Conservation (phyloP, 1,139 yeast genomes). For the Sugiyamaella pinicola region DNA sequence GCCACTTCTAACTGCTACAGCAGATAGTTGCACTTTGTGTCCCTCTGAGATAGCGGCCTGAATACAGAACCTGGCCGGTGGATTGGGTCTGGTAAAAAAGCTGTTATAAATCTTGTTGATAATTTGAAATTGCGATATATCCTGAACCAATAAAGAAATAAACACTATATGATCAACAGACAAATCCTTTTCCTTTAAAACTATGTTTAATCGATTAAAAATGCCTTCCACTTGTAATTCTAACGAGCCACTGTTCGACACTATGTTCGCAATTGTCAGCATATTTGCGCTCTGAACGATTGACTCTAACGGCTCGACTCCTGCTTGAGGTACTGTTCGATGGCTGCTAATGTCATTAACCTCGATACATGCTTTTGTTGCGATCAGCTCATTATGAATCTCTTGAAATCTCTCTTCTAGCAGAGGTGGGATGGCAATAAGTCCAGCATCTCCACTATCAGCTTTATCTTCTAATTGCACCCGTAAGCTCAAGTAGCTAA, state of each 20-base stretch:
- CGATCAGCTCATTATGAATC: slow-evolving; percentile 38
- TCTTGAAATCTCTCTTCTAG: slow-evolving; percentile 52
- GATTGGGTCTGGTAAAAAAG: slow-evolving; percentile 60
- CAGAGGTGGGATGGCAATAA: slow-evolving; percentile 48
- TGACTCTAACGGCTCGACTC: no score
- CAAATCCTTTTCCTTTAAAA: slow-evolving; percentile 16
- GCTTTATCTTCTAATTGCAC: slow-evolving; percentile 46
- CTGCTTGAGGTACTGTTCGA: no score
- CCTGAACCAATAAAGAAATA: slow-evolving; percentile 51
- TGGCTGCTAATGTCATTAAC: no score
- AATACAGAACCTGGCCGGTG: slow-evolving; percentile 89
- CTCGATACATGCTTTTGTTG: not conserved
- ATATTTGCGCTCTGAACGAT: not conserved
- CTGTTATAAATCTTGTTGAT: slow-evolving; percentile 63
- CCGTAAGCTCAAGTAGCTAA: slow-evolving; percentile 58
- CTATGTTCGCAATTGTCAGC: not conserved
- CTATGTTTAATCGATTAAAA: slow-evolving; percentile 23
- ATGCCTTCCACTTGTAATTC: slow-evolving; percentile 27
- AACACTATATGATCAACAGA: slow-evolving; percentile 26
- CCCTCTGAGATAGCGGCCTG: slow-evolving; percentile 54
- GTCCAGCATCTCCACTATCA: slow-evolving; percentile 24
- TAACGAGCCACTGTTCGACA: slow-evolving; percentile 7
- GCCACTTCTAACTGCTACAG: slow-evolving; percentile 43
- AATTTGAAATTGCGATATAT: slow-evolving; percentile 61
- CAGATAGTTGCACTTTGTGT: slow-evolving; percentile 57